Base-by-base conservation (phyloP, 2,329 filamentous ascomycete species). In the Aspergillus tamarii region DNA sequence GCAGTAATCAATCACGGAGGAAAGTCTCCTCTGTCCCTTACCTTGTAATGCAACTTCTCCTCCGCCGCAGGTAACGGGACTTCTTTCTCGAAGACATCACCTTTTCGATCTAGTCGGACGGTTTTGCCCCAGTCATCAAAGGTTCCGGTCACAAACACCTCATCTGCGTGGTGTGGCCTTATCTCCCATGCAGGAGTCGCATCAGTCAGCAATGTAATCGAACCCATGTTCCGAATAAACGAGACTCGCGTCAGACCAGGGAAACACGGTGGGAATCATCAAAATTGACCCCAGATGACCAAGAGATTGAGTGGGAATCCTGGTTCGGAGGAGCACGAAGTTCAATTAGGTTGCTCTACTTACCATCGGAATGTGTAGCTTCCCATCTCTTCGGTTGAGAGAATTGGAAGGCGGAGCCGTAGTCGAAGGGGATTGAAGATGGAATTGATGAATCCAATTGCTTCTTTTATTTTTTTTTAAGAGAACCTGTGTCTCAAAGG, bases 101-200 rank as follows among this genome's bases (percentile, higher is more conserved):
- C 91, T 46, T 88, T 85, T 82, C 92, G 93, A 55, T 93, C 89
- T 63, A 99, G 86, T 83, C 91, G 87, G 78, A 94, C 87, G 62
- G 88, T 93, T 84, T 95, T 94, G 70, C 87, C 86, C 95, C 95
- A 99, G 82, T 92, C 87, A 81, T 98, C 94, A 77, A 98, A 98
- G 67, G 92, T 94, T 77, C 95, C 95, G 46, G 94, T 98, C 72
- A 98, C 95, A 80, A 91, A 94, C 78, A 98, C 94, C 77, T 96
- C 91, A 70, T 89, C 86, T 76, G 91, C 94, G 72, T 88, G 84
- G 78, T 95, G 89, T 76, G 90, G 88, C 94, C 94, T 97, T 81
- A 46, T 59, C 23, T 46, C 32, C 45, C 70, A 74, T 66, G 71
- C 66, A 66, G 74, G 63, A 65, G 65, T 58, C 64, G 67, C 69